phyloP scores from a whole-genome alignment of 441 rosid genomes.

The Lepidium campestre region DNA sequence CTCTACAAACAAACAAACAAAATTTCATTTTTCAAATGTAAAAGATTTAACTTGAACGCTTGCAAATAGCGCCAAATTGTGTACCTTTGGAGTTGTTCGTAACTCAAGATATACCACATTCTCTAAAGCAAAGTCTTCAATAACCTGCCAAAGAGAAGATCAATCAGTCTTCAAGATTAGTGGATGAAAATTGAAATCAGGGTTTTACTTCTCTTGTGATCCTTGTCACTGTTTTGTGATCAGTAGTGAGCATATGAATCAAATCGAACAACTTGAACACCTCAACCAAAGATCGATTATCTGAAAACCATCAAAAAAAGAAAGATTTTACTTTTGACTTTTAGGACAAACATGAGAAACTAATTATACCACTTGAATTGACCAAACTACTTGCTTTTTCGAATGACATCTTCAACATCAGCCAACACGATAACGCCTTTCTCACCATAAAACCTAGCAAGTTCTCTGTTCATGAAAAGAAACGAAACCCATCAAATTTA shows the following conservation, averaged over 20 bases:
- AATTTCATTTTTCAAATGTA: not conserved
- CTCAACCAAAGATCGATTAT: conserved; percentile 69
- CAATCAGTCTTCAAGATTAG: not conserved
- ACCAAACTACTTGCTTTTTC: conserved; percentile 45
- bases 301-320: conserved; percentile 28
- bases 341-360: not conserved
- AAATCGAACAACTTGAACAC: conserved; percentile 94
- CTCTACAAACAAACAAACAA: conserved; percentile 38
- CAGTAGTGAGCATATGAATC: conserved; percentile 83
- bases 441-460: conserved; percentile 75
- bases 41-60: not conserved
- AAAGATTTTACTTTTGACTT: not conserved
- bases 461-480: conserved; percentile 46
- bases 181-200: not conserved
- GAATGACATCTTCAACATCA: conserved; percentile 80
- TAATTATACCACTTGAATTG: not conserved
- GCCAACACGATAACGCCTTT: conserved; percentile 54
- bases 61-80: not conserved
- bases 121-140: conserved; percentile 81
- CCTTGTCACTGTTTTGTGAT: conserved; percentile 77
- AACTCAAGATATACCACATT: conserved; percentile 82
- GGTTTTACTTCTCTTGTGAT: conserved; percentile 74
- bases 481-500: not conserved
- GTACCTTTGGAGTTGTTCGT: conserved; percentile 95
- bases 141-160: conserved; percentile 41